Conservation (phyloP, 2,329 filamentous ascomycete genomes). For the Colletotrichum brevisporum region DNA sequence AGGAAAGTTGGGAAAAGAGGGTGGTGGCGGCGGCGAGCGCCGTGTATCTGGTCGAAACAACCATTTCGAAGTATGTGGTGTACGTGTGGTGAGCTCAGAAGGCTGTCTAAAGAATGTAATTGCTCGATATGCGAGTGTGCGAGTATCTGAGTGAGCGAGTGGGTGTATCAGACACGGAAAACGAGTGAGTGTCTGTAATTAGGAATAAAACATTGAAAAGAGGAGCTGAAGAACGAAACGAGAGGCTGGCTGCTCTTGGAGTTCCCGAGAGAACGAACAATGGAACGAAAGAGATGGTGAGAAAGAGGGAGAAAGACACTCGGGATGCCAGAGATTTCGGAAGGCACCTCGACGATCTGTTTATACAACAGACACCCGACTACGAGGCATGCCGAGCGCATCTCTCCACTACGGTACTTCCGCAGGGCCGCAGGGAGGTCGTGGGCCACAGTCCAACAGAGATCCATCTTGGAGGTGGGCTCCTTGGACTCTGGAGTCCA, state of each 20-base stretch:
- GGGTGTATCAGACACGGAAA: constrained; percentile 20
- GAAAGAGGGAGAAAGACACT: neutral
- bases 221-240: constrained; percentile 3
- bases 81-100: neutral
- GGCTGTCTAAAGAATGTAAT: constrained; percentile 10
- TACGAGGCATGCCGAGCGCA: constrained; percentile 1
- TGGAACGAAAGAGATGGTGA: neutral
- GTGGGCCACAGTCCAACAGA: constrained; percentile 3
- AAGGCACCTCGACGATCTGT: constrained; percentile 19
- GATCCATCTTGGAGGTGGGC: constrained; percentile 28
- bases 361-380: constrained; percentile 8
- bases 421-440: constrained; percentile 17
- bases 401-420: constrained; percentile 20
- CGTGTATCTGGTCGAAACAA: constrained; percentile 26
- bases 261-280: neutral
- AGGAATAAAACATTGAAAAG: constrained; percentile 11
- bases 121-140: neutral
- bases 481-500: constrained; percentile 9
- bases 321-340: neutral
- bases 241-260: constrained; percentile 17
- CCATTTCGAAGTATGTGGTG: neutral
- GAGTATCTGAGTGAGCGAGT: constrained; percentile 11
- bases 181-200: constrained; percentile 23
- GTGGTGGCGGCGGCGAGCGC: constrained; percentile 32
- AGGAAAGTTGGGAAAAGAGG: constrained; percentile 29